phyloP scores from a whole-genome alignment of 371 early-diverging fungal genomes.

The Rhizopus stolonifer region DNA sequence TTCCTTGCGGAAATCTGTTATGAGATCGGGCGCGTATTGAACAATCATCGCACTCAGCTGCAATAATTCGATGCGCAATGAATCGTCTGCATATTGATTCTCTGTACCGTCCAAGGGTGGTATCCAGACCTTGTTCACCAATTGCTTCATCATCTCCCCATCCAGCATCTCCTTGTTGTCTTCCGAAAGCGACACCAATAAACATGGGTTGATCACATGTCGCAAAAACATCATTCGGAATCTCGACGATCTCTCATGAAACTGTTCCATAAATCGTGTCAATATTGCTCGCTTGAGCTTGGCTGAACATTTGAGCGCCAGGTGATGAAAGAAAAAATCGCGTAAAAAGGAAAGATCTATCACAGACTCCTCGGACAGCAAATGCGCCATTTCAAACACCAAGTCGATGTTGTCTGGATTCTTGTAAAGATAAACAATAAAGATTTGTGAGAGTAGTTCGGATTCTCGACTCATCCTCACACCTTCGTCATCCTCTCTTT shows the following conservation, averaged over 20 bases:
- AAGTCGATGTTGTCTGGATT: conserved; percentile 69
- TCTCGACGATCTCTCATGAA: conserved; percentile 46
- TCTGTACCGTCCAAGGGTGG: conserved; percentile 55
- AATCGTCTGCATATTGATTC: conserved; percentile 63
- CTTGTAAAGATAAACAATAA: conserved; percentile 61
- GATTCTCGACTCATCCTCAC: conserved; percentile 54
- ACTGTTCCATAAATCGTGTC: conserved; percentile 65
- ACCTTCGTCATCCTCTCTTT: conserved; percentile 54
- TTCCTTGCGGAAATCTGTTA: conserved; percentile 85
- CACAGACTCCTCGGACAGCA: conserved; percentile 72
- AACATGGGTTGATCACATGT: conserved; percentile 77
- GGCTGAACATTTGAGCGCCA: conserved; percentile 58
- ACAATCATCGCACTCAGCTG: conserved; percentile 91
- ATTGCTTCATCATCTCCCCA: conserved; percentile 61
- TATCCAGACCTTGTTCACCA: conserved; percentile 74
- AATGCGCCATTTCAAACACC: conserved; percentile 74
- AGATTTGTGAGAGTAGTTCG: conserved; percentile 66
- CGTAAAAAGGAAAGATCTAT: conserved; percentile 72
- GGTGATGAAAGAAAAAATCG: conserved; percentile 70
- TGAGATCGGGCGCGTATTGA: conserved; percentile 73
- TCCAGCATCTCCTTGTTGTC: conserved; percentile 64
- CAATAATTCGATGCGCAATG: conserved; percentile 83
- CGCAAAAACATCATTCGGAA: conserved; percentile 70
- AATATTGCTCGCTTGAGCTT: conserved; percentile 67
- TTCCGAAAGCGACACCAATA: conserved; percentile 61